Percentiles rank a stretch among this genome's conserved stretches.
phyloP scores from a whole-genome alignment of 1,284 basidiomycete species.

The Farysia itapuensis region DNA sequence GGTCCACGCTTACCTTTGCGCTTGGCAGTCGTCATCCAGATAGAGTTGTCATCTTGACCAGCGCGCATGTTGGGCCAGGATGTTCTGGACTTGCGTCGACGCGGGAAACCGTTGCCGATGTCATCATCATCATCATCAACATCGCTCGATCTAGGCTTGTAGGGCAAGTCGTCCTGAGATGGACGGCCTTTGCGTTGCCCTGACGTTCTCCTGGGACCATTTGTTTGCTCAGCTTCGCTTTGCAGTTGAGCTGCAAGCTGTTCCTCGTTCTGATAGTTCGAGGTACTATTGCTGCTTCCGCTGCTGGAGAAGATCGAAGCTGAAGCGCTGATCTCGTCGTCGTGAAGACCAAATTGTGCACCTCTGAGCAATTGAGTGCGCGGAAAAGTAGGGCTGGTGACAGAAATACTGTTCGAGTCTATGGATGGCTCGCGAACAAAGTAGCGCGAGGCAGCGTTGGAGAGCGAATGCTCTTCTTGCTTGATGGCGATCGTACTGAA shows the following conservation, averaged over 20 bases:
- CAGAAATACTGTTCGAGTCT: background rate
- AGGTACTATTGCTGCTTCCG: constrained; percentile 10
- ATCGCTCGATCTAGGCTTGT: constrained; percentile 16
- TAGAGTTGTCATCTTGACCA: constrained; percentile 8
- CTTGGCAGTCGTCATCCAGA: constrained; percentile 13
- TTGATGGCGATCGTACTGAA: constrained; percentile 22
- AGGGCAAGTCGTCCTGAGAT: constrained; percentile 12
- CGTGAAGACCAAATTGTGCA: constrained; percentile 19
- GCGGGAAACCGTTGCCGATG: constrained; percentile 3
- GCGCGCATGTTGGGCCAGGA: constrained; percentile 1
- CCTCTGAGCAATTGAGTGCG: constrained; percentile 10
- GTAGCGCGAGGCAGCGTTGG: constrained; percentile 3
- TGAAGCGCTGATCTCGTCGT: constrained; percentile 19
- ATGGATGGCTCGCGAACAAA: constrained; percentile 24
- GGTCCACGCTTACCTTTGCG: constrained; percentile 3
- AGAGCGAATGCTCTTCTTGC: constrained; percentile 18
- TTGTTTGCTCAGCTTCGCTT: constrained; percentile 1
- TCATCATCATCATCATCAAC: constrained; percentile 24
- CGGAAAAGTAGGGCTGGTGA: constrained; percentile 3
- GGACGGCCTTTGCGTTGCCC: constrained; percentile 19
- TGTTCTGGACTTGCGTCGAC: constrained; percentile 12
- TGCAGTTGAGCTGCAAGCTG: constrained; percentile 15
- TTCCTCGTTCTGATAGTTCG: constrained; percentile 26
- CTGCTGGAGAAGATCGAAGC: constrained; percentile 31
- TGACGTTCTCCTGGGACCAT: constrained; percentile 3